Base-by-base conservation (phyloP, 495 filamentous ascomycete species). In the Apiosordaria backusii region DNA sequence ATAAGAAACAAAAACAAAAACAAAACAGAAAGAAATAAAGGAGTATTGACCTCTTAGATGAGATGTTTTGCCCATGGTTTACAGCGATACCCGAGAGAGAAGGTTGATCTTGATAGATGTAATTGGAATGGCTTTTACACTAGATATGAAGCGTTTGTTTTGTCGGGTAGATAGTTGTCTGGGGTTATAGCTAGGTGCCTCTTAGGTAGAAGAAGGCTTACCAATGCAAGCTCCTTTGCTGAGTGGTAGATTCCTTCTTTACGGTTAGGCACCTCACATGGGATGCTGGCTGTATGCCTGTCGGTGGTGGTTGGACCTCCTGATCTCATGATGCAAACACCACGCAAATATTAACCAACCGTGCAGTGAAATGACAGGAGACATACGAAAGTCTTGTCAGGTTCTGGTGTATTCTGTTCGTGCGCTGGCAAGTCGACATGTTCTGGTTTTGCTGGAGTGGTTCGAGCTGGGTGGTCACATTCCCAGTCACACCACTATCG, bases 1-100 rank as follows among this genome's bases (percentile, higher is more conserved):
- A 40, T 24, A 27, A 26, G 54, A 50, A 50, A 29, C 25, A 23
- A 57, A 60, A 26, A 59, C n/a, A 27, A 25, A 55, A 55, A 55
- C n/a, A 55, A 55, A 24, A 21, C 16, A 58, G 25, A 65, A 40
- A 18, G 19, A 61, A 65, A 22, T 61, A 7, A 61, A 61, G 35
- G 35, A 50, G 24, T 61, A 21, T 45, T 35, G 59, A 19, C 16
- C 59, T 21, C 18, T 9, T 40, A 40, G 19, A 40, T 3, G 21
- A 25, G 19, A 2, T 60, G 15, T 58, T 54, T 29, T 21, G 15
- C 5, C 24, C 18, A 27, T 54, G 45, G 26, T 65, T 60, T 65
- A 67, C 64, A 66, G 61, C 72, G 72, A 74, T 74, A 74, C 72
- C 72, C 72, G 65, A 63, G 25, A 55, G 64, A 27, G 59, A 50